Evolutionary conservation across 768 basidiomycete genomes (phyloP).

Genomic region (Hygrophoropsis aurantiaca): DNA sequence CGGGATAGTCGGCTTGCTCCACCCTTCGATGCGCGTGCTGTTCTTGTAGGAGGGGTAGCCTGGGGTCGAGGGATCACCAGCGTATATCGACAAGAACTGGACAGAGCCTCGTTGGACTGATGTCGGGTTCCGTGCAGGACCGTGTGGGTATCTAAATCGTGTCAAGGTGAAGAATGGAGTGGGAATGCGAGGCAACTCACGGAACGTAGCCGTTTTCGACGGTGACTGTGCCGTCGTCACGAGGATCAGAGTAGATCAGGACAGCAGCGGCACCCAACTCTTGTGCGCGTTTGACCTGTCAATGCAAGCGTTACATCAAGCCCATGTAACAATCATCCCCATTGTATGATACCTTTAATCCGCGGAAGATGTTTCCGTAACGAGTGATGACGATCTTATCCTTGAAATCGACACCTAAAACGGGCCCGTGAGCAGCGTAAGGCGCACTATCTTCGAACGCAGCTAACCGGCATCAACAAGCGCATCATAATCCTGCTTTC

Average conservation of each 20-base stretch:
- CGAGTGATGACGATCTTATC: slow-evolving; percentile 60
- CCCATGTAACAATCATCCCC: slow-evolving; percentile 1
- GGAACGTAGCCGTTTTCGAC: slow-evolving; percentile 53
- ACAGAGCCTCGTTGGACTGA: slow-evolving; percentile 69
- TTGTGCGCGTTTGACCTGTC: slow-evolving; percentile 58
- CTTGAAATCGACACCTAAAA: slow-evolving; percentile 53
- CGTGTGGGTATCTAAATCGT: slow-evolving; percentile 52
- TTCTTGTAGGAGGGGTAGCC: slow-evolving; percentile 68
- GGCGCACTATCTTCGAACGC: no score
- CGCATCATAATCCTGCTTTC: slow-evolving; percentile 61
- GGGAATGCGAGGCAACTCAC: slow-evolving; percentile 23
- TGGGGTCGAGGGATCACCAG: slow-evolving; percentile 46
- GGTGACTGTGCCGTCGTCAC: slow-evolving; percentile 65
- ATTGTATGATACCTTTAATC: slow-evolving; percentile 53
- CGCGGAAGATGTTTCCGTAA: slow-evolving; percentile 65
- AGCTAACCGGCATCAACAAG: slow-evolving; percentile 49
- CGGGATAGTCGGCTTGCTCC: slow-evolving; percentile 54
- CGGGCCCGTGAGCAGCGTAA: neutral
- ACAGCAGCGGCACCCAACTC: slow-evolving; percentile 61
- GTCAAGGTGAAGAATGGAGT: neutral
- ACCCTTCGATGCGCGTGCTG: slow-evolving; percentile 48
- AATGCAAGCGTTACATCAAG: neutral
- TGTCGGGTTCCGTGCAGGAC: slow-evolving; percentile 62
- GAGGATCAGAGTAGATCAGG: slow-evolving; percentile 64
- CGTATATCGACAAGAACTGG: slow-evolving; percentile 60